A percentile compares a stretch with the other conserved stretches of the same genome.
Conservation (phyloP, 768 basidiomycete genomes). For the Agaricus bisporus region DNA sequence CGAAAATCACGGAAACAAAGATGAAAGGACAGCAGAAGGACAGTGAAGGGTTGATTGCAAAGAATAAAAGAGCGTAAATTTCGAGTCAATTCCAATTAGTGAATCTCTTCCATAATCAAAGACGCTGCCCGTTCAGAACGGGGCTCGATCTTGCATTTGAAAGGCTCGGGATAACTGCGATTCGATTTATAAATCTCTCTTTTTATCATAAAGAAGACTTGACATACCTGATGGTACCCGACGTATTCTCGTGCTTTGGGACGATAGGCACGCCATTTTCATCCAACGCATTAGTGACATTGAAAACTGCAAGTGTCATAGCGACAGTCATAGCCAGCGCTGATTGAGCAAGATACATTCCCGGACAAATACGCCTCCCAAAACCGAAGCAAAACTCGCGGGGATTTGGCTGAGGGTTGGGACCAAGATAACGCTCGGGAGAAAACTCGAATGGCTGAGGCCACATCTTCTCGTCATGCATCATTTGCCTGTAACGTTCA, state of each 20-base stretch:
- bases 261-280: conserved; percentile 38
- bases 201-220: neutral
- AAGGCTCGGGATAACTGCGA: conserved; percentile 23
- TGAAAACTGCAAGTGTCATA: conserved; percentile 41
- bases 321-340: conserved; percentile 40
- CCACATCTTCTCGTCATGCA: conserved; percentile 42
- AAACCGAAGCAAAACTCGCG: conserved; percentile 39
- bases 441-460: conserved; percentile 43
- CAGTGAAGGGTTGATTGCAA: no score
- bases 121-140: conserved; percentile 21
- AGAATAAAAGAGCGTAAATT: no score
- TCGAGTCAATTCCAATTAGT: neutral
- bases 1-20: no score
- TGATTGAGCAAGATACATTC: conserved; percentile 45
- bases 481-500: conserved; percentile 36
- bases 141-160: conserved; percentile 22
- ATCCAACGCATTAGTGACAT: conserved; percentile 36
- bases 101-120: conserved; percentile 18
- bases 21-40: no score
- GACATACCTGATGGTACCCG: conserved; percentile 39
- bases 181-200: neutral
- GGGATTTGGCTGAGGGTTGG: conserved; percentile 33
- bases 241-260: conserved; percentile 37
- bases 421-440: conserved; percentile 38
- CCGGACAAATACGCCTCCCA: conserved; percentile 42